phyloP scores from a whole-genome alignment of 345 rosid genomes.

The Eucalyptus caleyi region DNA sequence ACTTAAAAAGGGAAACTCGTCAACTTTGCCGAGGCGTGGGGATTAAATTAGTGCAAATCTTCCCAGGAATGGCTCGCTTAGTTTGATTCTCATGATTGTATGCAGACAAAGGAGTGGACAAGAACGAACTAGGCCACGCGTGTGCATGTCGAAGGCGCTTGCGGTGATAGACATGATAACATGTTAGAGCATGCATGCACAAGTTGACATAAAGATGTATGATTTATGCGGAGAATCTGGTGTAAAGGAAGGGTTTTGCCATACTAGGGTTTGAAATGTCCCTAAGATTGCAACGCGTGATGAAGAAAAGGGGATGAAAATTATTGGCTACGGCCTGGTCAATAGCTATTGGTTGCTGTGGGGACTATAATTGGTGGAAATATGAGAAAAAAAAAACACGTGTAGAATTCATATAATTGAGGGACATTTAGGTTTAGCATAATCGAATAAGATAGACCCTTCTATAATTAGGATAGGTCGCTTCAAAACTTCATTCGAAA shows the following conservation, averaged over 20 bases:
- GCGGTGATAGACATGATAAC: background rate
- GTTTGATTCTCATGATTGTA: background rate
- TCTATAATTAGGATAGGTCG: background rate
- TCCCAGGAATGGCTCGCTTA: background rate
- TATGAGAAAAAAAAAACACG: background rate
- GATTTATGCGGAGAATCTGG: background rate
- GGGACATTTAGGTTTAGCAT: background rate
- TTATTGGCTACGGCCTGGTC: background rate
- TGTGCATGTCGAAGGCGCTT: background rate
- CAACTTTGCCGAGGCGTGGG: background rate
- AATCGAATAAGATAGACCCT: background rate
- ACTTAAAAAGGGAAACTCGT: background rate
- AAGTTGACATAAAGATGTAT: background rate
- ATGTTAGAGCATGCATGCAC: background rate
- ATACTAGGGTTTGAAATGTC: background rate
- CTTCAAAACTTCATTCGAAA: background rate
- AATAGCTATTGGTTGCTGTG: background rate
- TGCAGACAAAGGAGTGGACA: background rate
- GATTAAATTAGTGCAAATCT: background rate
- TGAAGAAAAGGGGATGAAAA: background rate
- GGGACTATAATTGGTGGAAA: background rate
- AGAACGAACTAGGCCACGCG: background rate
- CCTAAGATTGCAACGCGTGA: background rate
- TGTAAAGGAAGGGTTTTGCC: background rate
- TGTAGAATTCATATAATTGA: background rate